phyloP scores from a whole-genome alignment of 2,329 filamentous ascomycete genomes.

The Penicillium sp. region DNA sequence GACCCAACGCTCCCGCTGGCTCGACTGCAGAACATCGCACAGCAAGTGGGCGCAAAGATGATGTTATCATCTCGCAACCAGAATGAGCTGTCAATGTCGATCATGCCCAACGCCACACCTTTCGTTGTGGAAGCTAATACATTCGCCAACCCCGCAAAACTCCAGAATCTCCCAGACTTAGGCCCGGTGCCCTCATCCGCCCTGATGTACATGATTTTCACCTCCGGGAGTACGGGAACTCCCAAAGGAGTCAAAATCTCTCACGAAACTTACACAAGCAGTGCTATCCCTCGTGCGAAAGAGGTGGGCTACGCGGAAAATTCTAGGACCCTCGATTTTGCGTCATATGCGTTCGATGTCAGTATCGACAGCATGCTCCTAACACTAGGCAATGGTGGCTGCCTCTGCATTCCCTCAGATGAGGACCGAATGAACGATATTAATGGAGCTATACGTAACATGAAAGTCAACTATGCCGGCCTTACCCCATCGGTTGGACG shows the following conservation, averaged over 20 bases:
- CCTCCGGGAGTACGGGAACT: constrained; percentile 58
- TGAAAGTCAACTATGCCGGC: constrained; percentile 60
- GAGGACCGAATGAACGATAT: constrained; percentile 56
- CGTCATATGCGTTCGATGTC: constrained; percentile 60
- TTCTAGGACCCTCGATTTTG: constrained; percentile 66
- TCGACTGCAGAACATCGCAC: constrained; percentile 39
- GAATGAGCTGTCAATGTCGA: constrained; percentile 30
- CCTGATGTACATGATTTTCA: constrained; percentile 66
- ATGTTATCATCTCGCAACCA: constrained; percentile 39
- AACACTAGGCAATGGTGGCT: constrained; percentile 61
- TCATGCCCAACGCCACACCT: constrained; percentile 37
- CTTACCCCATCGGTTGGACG: constrained; percentile 65
- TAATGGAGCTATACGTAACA: constrained; percentile 53
- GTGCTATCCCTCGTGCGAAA: constrained; percentile 57
- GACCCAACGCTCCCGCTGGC: constrained; percentile 40
- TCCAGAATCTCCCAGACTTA: constrained; percentile 19
- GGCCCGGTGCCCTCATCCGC: constrained; percentile 35
- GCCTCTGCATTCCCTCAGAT: constrained; percentile 62
- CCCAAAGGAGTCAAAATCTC: constrained; percentile 66
- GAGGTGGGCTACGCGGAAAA: constrained; percentile 55
- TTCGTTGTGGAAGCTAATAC: constrained; percentile 34
- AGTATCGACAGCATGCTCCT: constrained; percentile 60
- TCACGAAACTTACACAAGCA: constrained; percentile 63
- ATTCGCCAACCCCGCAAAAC: constrained; percentile 25
- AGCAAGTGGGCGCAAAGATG: constrained; percentile 34